These are phyloP conservation scores for Fonsecaea erecta DNA, from an alignment of 2,329 filamentous ascomycete genomes.

Conservation along the genomic window DNA sequence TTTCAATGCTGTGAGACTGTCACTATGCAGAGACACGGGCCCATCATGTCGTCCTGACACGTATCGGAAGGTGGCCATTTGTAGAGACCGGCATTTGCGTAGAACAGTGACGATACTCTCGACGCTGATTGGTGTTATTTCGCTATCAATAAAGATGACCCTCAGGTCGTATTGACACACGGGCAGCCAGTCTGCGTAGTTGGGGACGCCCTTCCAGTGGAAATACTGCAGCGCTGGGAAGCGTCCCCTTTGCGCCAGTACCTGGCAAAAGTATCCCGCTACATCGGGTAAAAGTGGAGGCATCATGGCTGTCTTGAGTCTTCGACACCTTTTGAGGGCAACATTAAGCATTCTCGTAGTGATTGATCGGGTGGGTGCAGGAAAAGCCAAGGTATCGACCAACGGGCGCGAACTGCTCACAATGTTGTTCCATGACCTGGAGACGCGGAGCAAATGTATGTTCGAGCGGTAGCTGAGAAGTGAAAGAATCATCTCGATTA, in stretches of 20 bases:
- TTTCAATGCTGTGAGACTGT: not conserved
- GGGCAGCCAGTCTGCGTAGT: not conserved
- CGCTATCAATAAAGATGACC: constrained; percentile 11
- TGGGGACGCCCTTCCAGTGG: constrained; percentile 4
- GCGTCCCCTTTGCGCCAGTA: not conserved
- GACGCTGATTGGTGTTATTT: not conserved
- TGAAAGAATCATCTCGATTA: constrained; percentile 57
- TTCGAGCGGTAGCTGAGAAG: constrained; percentile 58
- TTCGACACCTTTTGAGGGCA: constrained; percentile 44
- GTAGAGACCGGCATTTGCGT: constrained; percentile 11
- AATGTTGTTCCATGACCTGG: constrained; percentile 59
- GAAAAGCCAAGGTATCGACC: constrained; percentile 58
- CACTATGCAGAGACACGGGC: not conserved
- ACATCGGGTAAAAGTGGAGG: not conserved
- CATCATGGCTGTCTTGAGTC: constrained; percentile 43
- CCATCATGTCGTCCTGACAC: not conserved
- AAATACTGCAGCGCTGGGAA: constrained; percentile 17
- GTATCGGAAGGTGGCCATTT: constrained; percentile 13
- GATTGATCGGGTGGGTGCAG: constrained; percentile 51
- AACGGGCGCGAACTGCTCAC: constrained; percentile 56
- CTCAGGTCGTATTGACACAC: constrained; percentile 19
- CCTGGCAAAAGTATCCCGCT: not conserved
- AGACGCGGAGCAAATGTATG: constrained; percentile 59
- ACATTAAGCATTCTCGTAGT: constrained; percentile 39
- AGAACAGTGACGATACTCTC: constrained; percentile 5